phyloP scores from a whole-genome alignment of 2,329 filamentous ascomycete species.

The Talaromyces pinophilus region DNA sequence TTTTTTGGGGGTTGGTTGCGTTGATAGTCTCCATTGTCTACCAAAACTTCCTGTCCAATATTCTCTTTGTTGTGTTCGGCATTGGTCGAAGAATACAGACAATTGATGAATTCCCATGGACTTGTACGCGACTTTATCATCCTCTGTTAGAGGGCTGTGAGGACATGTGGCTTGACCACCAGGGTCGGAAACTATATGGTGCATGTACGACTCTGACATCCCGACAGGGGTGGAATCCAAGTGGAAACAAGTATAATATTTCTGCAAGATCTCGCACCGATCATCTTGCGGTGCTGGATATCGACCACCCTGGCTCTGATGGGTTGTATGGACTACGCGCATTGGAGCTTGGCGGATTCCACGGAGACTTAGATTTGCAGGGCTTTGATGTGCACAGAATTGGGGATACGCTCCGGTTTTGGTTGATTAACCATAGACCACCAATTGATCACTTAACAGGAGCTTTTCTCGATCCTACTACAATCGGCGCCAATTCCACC shows the following conservation, averaged over 20 bases:
- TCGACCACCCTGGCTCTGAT: conserved; percentile 30
- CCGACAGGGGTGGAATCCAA: conserved; percentile 31
- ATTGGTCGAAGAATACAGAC: conserved; percentile 33
- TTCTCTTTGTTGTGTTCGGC: conserved; percentile 35
- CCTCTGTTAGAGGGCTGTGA: conserved; percentile 35
- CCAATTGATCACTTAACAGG: conserved; percentile 36
- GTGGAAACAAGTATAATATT: conserved; percentile 28
- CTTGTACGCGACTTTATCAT: conserved; percentile 30
- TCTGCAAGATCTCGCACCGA: conserved; percentile 29
- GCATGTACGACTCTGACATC: conserved; percentile 29
- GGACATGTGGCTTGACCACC: conserved; percentile 34
- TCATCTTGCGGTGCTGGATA: conserved; percentile 32
- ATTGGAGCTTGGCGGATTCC: conserved; percentile 26
- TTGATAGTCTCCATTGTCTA: background rate
- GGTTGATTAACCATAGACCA: conserved; percentile 40
- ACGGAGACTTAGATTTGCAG: conserved; percentile 34
- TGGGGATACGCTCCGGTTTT: conserved; percentile 31
- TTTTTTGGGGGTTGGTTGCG: background rate
- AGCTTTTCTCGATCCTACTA: conserved; percentile 32
- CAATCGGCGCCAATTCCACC: conserved; percentile 40
- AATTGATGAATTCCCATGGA: conserved; percentile 36
- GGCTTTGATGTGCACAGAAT: conserved; percentile 36
- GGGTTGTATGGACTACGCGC: conserved; percentile 27
- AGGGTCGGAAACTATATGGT: conserved; percentile 31
- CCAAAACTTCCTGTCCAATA: conserved; percentile 9